Percentiles rank a stretch among this genome's conserved stretches.
Conservation (phyloP, 2,329 filamentous ascomycete genomes). For the Tolypocladium ovalisporum region DNA sequence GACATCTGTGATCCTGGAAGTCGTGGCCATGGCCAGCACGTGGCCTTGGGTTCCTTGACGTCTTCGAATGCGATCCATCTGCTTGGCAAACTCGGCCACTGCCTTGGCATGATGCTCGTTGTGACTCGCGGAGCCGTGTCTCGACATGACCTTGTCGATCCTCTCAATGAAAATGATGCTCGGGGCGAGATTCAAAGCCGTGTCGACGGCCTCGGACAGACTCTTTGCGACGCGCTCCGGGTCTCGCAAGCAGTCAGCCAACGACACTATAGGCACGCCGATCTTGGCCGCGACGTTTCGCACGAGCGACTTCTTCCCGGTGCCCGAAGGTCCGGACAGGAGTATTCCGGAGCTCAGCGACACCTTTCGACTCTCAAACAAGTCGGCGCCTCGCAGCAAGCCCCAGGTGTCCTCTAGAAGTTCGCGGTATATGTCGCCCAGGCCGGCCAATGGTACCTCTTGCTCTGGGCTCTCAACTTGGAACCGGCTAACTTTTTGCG, state of each 20-base stretch:
- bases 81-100: conserved; percentile 70
- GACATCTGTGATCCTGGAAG: conserved; percentile 76
- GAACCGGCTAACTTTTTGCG: conserved; percentile 17
- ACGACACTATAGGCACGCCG: conserved; percentile 61
- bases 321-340: conserved; percentile 68
- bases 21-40: conserved; percentile 84
- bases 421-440: conserved; percentile 13
- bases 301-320: conserved; percentile 70
- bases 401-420: conserved; percentile 7
- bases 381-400: conserved; percentile 11
- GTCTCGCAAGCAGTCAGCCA: conserved; percentile 24
- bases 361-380: conserved; percentile 7
- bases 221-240: conserved; percentile 27
- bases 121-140: conserved; percentile 63
- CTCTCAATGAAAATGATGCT: conserved; percentile 89
- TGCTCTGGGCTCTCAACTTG: conserved; percentile 16
- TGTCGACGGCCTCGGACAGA: conserved; percentile 44
- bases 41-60: conserved; percentile 63
- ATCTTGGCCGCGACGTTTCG: conserved; percentile 62
- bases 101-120: conserved; percentile 86
- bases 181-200: conserved; percentile 75
- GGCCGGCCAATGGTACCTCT: conserved; percentile 15
- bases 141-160: conserved; percentile 75
- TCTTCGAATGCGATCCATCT: conserved; percentile 68
- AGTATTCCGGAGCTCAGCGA: conserved; percentile 45